A percentile compares a stretch with the other conserved stretches of the same genome.
Conservation (phyloP, 495 filamentous ascomycete genomes). For the Bryoglossum gracile region DNA sequence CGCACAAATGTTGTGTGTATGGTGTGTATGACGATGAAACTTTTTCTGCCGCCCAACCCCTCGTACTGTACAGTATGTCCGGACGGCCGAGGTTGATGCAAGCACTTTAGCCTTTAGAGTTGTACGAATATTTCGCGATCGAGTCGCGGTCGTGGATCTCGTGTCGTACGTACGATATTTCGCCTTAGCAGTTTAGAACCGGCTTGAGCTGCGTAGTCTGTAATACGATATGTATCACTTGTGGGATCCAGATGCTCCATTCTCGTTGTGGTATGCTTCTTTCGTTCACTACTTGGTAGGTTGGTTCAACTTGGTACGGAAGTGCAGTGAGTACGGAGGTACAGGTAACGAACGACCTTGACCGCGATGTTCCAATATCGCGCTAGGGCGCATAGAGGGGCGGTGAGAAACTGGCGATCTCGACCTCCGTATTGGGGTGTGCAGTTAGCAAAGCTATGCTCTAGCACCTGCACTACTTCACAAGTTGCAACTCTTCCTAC, state of each 20-base stretch:
- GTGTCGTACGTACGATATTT: no score
- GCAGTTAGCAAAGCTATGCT: no score
- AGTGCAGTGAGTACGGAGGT: not conserved
- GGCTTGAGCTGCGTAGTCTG: not conserved
- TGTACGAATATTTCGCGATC: not conserved
- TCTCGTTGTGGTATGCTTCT: not conserved
- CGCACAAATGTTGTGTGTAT: not conserved
- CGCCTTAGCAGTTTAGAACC: no score
- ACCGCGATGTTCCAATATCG: no score
- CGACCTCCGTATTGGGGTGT: no score
- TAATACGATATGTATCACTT: not conserved
- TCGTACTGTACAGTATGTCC: no score
- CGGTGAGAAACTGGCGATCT: not conserved
- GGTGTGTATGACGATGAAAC: constrained; percentile 4
- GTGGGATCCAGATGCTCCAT: not conserved
- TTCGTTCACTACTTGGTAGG: no score
- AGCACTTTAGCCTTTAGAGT: not conserved
- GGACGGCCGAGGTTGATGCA: not conserved
- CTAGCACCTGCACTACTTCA: no score
- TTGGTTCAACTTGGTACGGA: not conserved
- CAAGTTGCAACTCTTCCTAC: no score
- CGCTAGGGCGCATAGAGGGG: no score
- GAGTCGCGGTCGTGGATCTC: no score
- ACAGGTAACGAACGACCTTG: not conserved
- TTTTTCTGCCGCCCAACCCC: constrained; percentile 5